Percentiles rank a stretch among this genome's conserved stretches.
phyloP scores from a whole-genome alignment of 768 basidiomycete species.

The Infundibulicybe gibba region DNA sequence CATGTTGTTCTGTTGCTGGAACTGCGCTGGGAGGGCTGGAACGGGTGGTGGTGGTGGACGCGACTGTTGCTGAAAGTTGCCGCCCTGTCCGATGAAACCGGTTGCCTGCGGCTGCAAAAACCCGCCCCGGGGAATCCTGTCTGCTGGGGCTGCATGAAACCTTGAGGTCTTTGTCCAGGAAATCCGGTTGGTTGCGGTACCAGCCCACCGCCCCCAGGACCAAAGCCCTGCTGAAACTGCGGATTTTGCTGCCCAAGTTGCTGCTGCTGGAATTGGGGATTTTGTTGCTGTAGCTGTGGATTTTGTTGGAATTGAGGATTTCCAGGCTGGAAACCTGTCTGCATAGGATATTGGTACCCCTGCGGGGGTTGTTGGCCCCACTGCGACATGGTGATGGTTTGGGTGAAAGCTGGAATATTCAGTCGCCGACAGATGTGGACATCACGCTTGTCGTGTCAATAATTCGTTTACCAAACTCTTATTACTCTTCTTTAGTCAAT shows the following conservation, averaged over 20 bases:
- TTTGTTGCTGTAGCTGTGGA: slow-evolving; percentile 25
- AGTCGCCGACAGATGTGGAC: slow-evolving; percentile 21
- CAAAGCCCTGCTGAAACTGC: slow-evolving; percentile 25
- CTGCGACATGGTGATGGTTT: slow-evolving; percentile 60
- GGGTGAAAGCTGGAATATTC: slow-evolving; percentile 14
- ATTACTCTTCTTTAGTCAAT: too few relatives aligned
- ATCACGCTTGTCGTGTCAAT: too few relatives aligned
- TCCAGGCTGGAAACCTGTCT: slow-evolving; percentile 56
- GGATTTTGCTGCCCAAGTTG: slow-evolving; percentile 18
- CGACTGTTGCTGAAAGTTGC: slow-evolving; percentile 38
- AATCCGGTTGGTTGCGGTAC: slow-evolving; percentile 65
- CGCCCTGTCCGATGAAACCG: slow-evolving; percentile 37
- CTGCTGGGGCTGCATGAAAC: slow-evolving; percentile 59
- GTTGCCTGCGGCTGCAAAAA: slow-evolving; percentile 53
- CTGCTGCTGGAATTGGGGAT: slow-evolving; percentile 21
- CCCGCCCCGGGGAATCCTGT: slow-evolving; percentile 45
- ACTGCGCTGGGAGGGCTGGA: slow-evolving; percentile 60
- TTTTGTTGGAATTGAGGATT: slow-evolving; percentile 33
- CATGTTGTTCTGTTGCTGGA: slow-evolving; percentile 46
- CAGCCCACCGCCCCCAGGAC: slow-evolving; percentile 36
- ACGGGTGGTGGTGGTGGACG: slow-evolving; percentile 59
- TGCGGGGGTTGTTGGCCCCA: slow-evolving; percentile 70
- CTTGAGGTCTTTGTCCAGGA: slow-evolving; percentile 34
- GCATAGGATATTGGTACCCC: slow-evolving; percentile 70
- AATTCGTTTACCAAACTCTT: too few relatives aligned